These are phyloP conservation scores for Lasiodiplodia hormozganensis DNA, from an alignment of 2,329 filamentous ascomycete genomes.

Conservation along the genomic window DNA sequence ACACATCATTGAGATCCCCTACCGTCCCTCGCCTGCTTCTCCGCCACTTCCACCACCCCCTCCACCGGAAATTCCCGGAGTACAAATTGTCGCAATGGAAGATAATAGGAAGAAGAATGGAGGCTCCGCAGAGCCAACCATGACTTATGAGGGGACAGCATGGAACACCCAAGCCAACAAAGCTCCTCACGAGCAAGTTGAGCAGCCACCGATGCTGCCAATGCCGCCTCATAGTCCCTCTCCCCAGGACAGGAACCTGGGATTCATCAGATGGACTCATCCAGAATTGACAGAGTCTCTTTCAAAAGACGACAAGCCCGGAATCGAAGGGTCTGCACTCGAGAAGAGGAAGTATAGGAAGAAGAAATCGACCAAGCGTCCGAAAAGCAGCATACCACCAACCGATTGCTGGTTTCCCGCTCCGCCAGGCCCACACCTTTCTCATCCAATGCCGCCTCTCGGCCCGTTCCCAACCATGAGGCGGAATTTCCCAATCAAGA, in stretches of 20 bases:
- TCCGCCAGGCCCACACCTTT: neutral
- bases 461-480: neutral
- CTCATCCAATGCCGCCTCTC: neutral
- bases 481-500: neutral
- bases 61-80: neutral
- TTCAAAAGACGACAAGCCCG: neutral
- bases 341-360: neutral
- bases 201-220: neutral
- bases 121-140: neutral
- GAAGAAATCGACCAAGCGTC: neutral
- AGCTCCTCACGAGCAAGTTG: neutral
- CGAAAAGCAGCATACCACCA: neutral
- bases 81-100: too few relatives aligned
- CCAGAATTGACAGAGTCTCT: neutral
- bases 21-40: too few relatives aligned
- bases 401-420: neutral
- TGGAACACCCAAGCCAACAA: too few relatives aligned
- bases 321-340: neutral
- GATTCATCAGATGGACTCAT: neutral
- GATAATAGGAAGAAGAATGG: neutral
- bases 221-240: neutral
- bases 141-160: neutral
- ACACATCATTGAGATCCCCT: too few relatives aligned
- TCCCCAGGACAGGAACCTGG: neutral
- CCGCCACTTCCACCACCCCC: neutral